Evolutionary conservation across 331 rosid species (phyloP).

Genomic region (Stylosanthes scabra): DNA sequence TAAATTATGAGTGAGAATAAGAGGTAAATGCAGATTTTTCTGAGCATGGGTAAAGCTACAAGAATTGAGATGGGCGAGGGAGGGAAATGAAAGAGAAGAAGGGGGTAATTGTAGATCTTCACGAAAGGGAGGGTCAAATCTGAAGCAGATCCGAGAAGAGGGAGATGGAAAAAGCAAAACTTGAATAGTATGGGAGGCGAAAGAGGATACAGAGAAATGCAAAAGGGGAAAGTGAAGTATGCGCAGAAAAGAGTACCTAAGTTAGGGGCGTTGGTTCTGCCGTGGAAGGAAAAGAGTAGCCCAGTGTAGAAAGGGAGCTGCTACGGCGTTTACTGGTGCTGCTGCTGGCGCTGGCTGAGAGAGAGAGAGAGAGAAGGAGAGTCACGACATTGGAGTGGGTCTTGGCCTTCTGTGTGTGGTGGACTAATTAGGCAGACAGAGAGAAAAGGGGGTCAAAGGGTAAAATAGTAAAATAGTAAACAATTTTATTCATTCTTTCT

Average conservation of each 20-base stretch:
- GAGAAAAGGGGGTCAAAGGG: conserved; percentile 58
- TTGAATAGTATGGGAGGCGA: conserved; percentile 6
- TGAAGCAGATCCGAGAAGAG: conserved; percentile 67
- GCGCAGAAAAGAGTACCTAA: conserved; percentile 62
- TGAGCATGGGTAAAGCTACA: neutral
- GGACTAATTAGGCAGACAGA: conserved; percentile 57
- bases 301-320: conserved; percentile 42
- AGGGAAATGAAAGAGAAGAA: conserved; percentile 28
- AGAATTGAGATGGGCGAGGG: neutral
- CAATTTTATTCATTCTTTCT: too few relatives aligned
- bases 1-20: conserved; percentile 31
- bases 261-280: conserved; percentile 58
- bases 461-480: conserved; percentile 38
- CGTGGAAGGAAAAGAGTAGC: conserved; percentile 31
- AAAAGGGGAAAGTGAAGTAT: conserved; percentile 51
- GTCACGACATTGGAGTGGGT: conserved; percentile 38
- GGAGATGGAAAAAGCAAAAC: conserved; percentile 52
- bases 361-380: conserved; percentile 35
- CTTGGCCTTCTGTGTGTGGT: conserved; percentile 43
- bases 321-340: neutral
- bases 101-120: conserved; percentile 62
- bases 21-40: conserved; percentile 27
- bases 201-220: conserved; percentile 19
- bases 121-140: conserved; percentile 44
- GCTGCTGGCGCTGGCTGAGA: conserved; percentile 22